Evolutionary conservation across 345 rosid genomes (phyloP), one percentile per base, ranked within the genome.

Genomic region (Conringia planisiliqua): DNA sequence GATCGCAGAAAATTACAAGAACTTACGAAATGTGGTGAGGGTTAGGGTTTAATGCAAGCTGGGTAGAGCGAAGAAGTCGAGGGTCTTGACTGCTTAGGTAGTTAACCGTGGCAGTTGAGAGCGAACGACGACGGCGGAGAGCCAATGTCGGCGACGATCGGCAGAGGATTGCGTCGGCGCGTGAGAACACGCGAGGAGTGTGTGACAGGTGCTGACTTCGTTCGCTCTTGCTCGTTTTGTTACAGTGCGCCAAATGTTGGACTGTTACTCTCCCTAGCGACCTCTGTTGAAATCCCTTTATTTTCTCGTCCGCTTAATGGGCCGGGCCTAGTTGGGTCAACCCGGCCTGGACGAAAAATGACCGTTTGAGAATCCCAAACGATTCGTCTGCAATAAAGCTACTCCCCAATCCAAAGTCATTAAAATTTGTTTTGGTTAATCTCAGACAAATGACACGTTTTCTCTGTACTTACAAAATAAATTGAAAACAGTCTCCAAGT

Each of bases 101-200:
- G 30, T n/a, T 39, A 61, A 61, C 6, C 40, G n/a, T 24, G 29
- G 50, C 42, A 8, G 27, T 66, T 18, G 44, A 33, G 32, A 24
- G 4, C 50, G n/a, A 52, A 52, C 0, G 17, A 22, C 3, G 54
- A 32, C 58, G 30, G 40, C 22, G 2, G 6, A 13, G 9, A 51
- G 22, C 13, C 40, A 68, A 69, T 76, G 79, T 16, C 42, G 70
- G 38, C 6, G 70, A 14, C 63, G 63, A 24, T n/a, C 11, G 63
- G 56, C 13, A 4, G 69, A 48, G 48, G 11, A 17, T 18, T 26
- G 20, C 72, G 73, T 10, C 68, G 73, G 73, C 61, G 68, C 73
- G 79, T 75, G 79, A 39, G 20, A 13, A 47, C 61, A 74, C 68
- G 78, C 73, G 62, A 11, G 16, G 6, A 43, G 20, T 13, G 29